These are phyloP conservation scores for Corchorus olitorius DNA, from an alignment of 345 rosid genomes.

Conservation along the genomic window DNA sequence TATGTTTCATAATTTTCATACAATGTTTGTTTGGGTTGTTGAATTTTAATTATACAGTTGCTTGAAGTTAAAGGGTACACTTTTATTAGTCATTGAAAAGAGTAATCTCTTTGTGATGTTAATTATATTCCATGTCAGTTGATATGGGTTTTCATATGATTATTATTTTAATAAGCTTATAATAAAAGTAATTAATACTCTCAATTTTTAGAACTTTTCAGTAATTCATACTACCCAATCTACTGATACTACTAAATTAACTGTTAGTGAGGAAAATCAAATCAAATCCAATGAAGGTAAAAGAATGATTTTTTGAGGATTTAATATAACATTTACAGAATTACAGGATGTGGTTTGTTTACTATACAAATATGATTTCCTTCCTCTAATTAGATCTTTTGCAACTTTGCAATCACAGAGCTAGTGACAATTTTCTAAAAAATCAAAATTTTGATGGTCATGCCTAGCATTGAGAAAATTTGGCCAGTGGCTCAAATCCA, in stretches of 20 bases:
- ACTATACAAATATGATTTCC: conserved; percentile 28
- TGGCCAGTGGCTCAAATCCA: conserved; percentile 22
- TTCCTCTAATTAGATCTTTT: conserved; percentile 2
- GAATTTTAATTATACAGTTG: conserved; percentile 19
- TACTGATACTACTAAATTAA: too few species aligned
- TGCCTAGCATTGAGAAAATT: conserved; percentile 22
- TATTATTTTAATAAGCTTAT: conserved; percentile 8
- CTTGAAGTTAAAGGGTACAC: background rate
- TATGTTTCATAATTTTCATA: conserved; percentile 23
- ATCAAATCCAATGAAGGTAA: background rate
- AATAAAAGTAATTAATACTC: conserved; percentile 23
- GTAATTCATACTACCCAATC: background rate
- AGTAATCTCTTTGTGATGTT: conserved; percentile 27
- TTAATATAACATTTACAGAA: conserved; percentile 28
- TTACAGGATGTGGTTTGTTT: conserved; percentile 8
- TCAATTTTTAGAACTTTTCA: background rate
- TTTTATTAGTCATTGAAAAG: conserved; percentile 8
- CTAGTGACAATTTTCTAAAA: too few species aligned
- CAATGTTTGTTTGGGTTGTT: conserved; percentile 30
- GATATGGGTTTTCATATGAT: conserved; percentile 26
- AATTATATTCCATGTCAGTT: conserved; percentile 17
- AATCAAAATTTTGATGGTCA: background rate
- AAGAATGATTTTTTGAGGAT: conserved; percentile 8
- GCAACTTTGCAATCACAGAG: conserved; percentile 1
- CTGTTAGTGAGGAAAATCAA: background rate